Evolutionary conservation across 192 early-diverging fungal genomes (phyloP).

Genomic region (Haplosporangium gracile): DNA sequence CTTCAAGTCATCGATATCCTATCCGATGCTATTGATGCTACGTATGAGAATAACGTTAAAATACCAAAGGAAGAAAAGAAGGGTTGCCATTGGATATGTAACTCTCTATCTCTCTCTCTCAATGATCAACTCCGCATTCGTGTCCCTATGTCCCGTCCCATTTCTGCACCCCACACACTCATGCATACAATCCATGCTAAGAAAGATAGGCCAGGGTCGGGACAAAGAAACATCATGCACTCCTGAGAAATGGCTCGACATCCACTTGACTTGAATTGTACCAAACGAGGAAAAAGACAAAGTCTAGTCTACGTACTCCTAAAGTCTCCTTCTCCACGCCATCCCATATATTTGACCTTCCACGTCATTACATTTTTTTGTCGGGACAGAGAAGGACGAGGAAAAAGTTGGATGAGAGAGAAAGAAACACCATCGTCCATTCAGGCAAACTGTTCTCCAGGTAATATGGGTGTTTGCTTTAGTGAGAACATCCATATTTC

Average conservation of each 20-base stretch:
- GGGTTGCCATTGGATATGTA: too few species aligned
- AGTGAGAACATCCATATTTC: background rate
- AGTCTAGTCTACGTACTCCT: background rate
- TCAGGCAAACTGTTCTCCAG: background rate
- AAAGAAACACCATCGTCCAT: background rate
- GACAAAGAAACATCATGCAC: background rate
- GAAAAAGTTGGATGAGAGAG: background rate
- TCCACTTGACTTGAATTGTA: too few species aligned
- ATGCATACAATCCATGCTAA: background rate
- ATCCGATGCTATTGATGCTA: too few species aligned
- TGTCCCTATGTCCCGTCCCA: background rate
- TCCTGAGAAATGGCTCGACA: background rate
- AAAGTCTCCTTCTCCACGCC: background rate
- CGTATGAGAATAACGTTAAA: too few species aligned
- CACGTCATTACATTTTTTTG: background rate
- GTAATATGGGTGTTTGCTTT: background rate
- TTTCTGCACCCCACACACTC: too few species aligned
- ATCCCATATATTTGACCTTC: background rate
- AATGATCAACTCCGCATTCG: background rate
- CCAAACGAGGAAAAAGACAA: background rate
- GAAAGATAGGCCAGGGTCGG: background rate
- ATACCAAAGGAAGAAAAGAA: too few species aligned
- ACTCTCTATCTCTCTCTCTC: background rate
- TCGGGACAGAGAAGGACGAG: background rate
- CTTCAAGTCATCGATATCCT: too few species aligned